Evolutionary conservation across 2,329 filamentous ascomycete genomes (phyloP).

Genomic region (Botrytis byssoidea): DNA sequence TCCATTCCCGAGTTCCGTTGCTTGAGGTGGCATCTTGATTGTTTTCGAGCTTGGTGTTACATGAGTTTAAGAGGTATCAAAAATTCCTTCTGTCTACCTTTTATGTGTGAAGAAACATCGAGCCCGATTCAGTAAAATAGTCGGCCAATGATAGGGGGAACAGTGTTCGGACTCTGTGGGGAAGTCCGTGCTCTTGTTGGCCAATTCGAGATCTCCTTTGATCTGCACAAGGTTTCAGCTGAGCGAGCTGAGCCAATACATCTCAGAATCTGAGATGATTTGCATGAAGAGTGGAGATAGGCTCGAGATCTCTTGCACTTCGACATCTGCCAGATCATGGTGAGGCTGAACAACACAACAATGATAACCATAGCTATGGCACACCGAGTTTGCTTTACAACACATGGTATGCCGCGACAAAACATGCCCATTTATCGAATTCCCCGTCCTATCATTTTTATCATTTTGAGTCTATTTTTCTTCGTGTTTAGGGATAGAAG

Average conservation of each 20-base stretch:
- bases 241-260: background rate
- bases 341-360: background rate
- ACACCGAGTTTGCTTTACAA: background rate
- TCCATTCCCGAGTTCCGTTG: conserved; percentile 7
- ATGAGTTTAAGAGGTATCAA: background rate
- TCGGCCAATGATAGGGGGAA: background rate
- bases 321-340: background rate
- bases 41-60: background rate
- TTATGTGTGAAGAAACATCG: background rate
- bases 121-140: background rate
- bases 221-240: background rate
- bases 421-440: background rate
- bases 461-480: background rate
- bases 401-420: background rate
- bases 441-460: background rate
- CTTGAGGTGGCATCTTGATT: conserved; percentile 6
- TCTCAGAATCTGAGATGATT: background rate
- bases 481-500: background rate
- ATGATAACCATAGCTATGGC: background rate
- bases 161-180: conserved; percentile 4
- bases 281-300: background rate
- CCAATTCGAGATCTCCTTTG: background rate
- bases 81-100: background rate
- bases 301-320: background rate
- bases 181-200: conserved; percentile 8